Evolutionary conservation across 164 flowering plant genomes (phyloP), one percentile per base, ranked within the genome.

Genomic region (Umbellularia californica): DNA sequence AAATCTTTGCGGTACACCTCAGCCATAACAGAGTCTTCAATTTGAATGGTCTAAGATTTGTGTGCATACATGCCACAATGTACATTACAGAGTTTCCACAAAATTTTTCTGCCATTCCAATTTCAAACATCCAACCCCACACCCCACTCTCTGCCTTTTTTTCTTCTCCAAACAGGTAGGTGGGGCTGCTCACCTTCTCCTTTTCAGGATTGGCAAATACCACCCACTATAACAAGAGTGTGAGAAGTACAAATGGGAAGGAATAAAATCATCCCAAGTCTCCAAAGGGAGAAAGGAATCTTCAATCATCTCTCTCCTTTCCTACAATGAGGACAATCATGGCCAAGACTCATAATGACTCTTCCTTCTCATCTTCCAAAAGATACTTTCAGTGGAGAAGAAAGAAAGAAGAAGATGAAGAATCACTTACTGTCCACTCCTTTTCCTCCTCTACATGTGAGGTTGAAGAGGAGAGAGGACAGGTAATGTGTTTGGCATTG

Each of bases 351-450:
- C 80, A 88, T 17, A 88, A 86, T 70, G 95, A 90, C 77, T 88
- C 94, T 58, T 94, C 98, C 64, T 88, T 90, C 88, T 90, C 98
- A 30, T 92, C 90, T 88, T 94, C 98, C 23, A 89, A 83, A 73
- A 86, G 97, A 52, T 85, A 85, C 82, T 85, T 93, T 81, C 83
- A 86, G 73, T 87, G 87, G 89, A 85, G 73, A 65, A 86, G 81
- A 74, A 91, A 86, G 75, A 69, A 58, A 41, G 87, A 83, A 9
- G 90, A 81, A 1, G 88, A 86, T 11, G 87, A 85, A 13, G 84
- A 86, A 25, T 77, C 77, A 66, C 68, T 86, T 79, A 65, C 81
- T 33, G 79, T 75, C 79, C 77, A 64, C 76, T 77, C 86, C 13
- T 81, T 86, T 58, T 88, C 91, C 69, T 65, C 70, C 33, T 70